A percentile compares a stretch with the other conserved stretches of the same genome.
phyloP scores from a whole-genome alignment of 495 filamentous ascomycete genomes.

The Massariosphaeria phaeospora region DNA sequence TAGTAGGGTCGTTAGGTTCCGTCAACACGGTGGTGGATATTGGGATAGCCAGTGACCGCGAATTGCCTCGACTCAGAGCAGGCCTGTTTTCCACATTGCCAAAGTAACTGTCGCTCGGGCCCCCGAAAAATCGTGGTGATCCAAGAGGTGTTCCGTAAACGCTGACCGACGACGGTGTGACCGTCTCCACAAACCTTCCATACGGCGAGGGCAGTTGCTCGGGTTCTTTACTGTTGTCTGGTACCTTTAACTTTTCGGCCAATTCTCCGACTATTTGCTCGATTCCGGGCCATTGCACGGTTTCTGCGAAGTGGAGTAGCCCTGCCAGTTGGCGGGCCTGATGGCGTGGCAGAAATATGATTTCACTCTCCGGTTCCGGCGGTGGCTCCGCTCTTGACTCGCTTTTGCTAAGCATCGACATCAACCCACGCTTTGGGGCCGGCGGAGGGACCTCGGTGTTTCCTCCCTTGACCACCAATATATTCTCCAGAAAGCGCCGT shows the following conservation, averaged over 20 bases:
- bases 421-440: constrained; percentile 47
- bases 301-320: constrained; percentile 48
- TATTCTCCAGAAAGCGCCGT: constrained; percentile 70
- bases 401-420: constrained; percentile 27
- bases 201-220: constrained; percentile 13
- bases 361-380: constrained; percentile 27
- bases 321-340: constrained; percentile 48
- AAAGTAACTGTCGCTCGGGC: constrained; percentile 33
- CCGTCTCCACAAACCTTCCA: constrained; percentile 19
- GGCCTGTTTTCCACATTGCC: constrained; percentile 22
- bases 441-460: constrained; percentile 30
- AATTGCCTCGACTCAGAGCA: constrained; percentile 12
- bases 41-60: constrained; percentile 19
- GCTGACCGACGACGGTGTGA: constrained; percentile 28
- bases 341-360: constrained; percentile 42
- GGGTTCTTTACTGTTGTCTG: constrained; percentile 36
- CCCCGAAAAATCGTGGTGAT: constrained; percentile 27
- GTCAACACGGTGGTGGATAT: constrained; percentile 9
- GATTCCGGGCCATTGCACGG: constrained; percentile 49
- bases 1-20: constrained; percentile 2
- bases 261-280: constrained; percentile 44
- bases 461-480: constrained; percentile 37
- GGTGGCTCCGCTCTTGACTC: constrained; percentile 40
- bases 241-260: constrained; percentile 46
- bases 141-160: constrained; percentile 38